Percentiles rank a stretch among this genome's conserved stretches.
These are phyloP conservation scores for Xylaria sp. DNA, from an alignment of 2,329 filamentous ascomycete genomes.

Conservation along the genomic window DNA sequence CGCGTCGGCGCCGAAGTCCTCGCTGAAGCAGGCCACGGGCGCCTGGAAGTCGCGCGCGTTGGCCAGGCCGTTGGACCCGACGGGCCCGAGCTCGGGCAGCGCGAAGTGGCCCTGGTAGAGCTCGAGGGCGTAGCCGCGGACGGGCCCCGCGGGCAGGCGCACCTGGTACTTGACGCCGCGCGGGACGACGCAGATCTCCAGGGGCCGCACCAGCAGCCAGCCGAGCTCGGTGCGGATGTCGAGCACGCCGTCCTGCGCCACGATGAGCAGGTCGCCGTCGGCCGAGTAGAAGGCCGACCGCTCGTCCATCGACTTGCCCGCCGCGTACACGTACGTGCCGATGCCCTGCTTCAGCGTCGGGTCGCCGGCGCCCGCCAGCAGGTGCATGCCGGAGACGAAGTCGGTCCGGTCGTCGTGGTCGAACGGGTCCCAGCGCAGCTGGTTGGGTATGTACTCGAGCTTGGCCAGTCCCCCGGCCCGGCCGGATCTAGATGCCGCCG, in stretches of 20 bases:
- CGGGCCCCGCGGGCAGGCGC: slow-evolving; percentile 46
- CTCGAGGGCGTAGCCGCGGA: slow-evolving; percentile 67
- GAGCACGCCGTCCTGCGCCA: slow-evolving; percentile 65
- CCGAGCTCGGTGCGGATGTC: slow-evolving; percentile 71
- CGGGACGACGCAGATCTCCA: slow-evolving; percentile 69
- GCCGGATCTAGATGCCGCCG: slow-evolving; percentile 48
- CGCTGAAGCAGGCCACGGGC: slow-evolving; percentile 62
- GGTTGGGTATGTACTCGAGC: slow-evolving; percentile 77
- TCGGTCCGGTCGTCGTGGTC: slow-evolving; percentile 64
- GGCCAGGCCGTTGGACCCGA: slow-evolving; percentile 64
- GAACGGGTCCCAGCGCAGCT: slow-evolving; percentile 82
- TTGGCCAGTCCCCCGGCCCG: slow-evolving; percentile 51
- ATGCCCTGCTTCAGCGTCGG: slow-evolving; percentile 71
- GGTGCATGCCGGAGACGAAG: slow-evolving; percentile 56
- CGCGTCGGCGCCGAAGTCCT: slow-evolving; percentile 50
- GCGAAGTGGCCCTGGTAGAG: slow-evolving; percentile 64
- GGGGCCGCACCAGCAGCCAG: slow-evolving; percentile 64
- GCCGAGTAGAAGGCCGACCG: slow-evolving; percentile 76
- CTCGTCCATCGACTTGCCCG: slow-evolving; percentile 70
- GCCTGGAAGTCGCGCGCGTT: slow-evolving; percentile 68
- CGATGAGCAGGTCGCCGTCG: slow-evolving; percentile 70
- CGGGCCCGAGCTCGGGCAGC: slow-evolving; percentile 64
- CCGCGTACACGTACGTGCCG: slow-evolving; percentile 72
- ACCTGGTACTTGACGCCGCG: slow-evolving; percentile 68
- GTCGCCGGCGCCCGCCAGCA: slow-evolving; percentile 74